These are phyloP conservation scores for Komagataella phaffii DNA, from an alignment of 805 yeast species.

Conservation along the genomic window DNA sequence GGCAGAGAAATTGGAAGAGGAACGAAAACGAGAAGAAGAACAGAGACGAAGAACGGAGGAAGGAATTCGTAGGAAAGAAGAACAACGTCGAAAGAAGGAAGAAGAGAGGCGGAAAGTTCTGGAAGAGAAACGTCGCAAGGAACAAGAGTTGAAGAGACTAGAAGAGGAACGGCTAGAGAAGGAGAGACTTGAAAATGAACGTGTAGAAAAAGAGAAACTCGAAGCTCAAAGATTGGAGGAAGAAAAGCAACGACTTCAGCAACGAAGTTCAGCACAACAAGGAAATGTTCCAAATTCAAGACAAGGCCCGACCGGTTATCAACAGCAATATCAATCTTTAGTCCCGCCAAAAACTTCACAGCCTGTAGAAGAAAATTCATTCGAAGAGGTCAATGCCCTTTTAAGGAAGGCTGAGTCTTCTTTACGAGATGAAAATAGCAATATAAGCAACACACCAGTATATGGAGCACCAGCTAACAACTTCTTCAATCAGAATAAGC, in stretches of 20 bases:
- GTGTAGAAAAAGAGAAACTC: slow-evolving; percentile 20
- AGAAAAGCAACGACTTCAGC: slow-evolving; percentile 18
- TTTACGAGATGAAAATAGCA: not conserved
- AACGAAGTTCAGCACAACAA: slow-evolving; percentile 6
- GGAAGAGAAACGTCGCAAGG: slow-evolving; percentile 22
- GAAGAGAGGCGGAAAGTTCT: slow-evolving; percentile 29
- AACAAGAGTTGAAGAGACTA: slow-evolving; percentile 15
- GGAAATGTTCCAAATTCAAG: not conserved
- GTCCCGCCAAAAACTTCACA: not conserved
- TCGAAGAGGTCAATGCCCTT: not conserved
- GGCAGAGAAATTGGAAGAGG: slow-evolving; percentile 36
- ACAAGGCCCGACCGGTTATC: slow-evolving; percentile 10
- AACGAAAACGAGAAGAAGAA: slow-evolving; percentile 25
- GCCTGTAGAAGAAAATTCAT: not conserved
- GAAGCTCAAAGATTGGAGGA: slow-evolving; percentile 20
- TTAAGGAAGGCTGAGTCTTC: not conserved
- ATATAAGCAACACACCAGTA: not conserved
- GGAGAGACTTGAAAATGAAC: slow-evolving; percentile 12
- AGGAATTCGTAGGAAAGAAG: slow-evolving; percentile 28
- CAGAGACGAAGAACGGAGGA: slow-evolving; percentile 30
- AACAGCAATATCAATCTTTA: slow-evolving; percentile 1
- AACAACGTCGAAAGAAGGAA: slow-evolving; percentile 23
- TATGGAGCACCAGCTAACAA: not conserved
- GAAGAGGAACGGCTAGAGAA: slow-evolving; percentile 20
- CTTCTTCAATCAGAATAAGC: not conserved